Evolutionary conservation across 2,329 filamentous ascomycete species (phyloP).

Genomic region (Pseudogymnoascus destructans): DNA sequence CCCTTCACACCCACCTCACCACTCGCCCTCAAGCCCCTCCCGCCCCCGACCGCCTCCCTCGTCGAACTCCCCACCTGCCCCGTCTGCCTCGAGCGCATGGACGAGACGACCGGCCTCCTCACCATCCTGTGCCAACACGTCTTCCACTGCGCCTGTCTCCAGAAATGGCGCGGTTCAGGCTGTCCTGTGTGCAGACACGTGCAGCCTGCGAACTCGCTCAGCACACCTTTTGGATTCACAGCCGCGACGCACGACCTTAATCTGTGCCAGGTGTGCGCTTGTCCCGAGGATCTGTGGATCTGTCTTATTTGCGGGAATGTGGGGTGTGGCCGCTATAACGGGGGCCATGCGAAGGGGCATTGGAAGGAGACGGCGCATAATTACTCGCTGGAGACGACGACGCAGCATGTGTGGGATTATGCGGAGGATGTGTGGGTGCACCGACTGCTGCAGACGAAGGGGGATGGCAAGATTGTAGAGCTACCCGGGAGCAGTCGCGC

Average conservation of each 20-base stretch:
- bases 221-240: conserved; percentile 19
- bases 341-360: conserved; percentile 83
- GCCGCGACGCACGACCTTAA: conserved; percentile 40
- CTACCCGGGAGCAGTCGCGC: conserved; percentile 40
- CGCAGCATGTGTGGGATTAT: conserved; percentile 97
- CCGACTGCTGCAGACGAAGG: conserved; percentile 84
- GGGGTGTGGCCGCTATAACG: conserved; percentile 88
- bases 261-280: conserved; percentile 72
- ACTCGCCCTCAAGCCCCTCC: conserved; percentile 41
- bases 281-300: conserved; percentile 77
- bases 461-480: conserved; percentile 84
- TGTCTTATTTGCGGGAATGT: conserved; percentile 88
- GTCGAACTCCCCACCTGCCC: conserved; percentile 91
- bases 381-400: conserved; percentile 84
- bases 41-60: conserved; percentile 63
- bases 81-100: conserved; percentile 94
- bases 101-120: conserved; percentile 73
- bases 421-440: conserved; percentile 93
- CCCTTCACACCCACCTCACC: conserved; percentile 40
- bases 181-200: conserved; percentile 94
- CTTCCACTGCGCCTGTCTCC: conserved; percentile 90
- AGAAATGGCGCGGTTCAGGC: conserved; percentile 89
- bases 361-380: conserved; percentile 83
- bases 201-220: conserved; percentile 40
- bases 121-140: conserved; percentile 97